Evolutionary conservation across 2,329 filamentous ascomycete genomes (phyloP).

Genomic region (Thyridium curvatum): DNA sequence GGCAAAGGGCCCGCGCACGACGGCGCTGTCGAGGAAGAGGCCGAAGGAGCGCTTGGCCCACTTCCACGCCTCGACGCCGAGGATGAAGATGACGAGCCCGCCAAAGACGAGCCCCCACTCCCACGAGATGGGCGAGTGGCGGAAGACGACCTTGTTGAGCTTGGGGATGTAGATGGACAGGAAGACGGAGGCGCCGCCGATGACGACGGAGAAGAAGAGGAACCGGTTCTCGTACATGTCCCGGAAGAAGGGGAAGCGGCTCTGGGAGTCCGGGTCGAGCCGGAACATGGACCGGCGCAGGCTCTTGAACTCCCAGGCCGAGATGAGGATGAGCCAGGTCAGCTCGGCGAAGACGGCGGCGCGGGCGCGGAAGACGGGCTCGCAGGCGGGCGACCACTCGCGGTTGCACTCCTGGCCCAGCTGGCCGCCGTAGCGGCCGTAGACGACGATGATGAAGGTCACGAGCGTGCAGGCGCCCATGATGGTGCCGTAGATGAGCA

Average conservation of each 20-base stretch:
- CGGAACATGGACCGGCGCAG: constrained; percentile 66
- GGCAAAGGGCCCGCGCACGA: constrained; percentile 42
- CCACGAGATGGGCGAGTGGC: constrained; percentile 66
- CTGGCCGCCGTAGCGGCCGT: constrained; percentile 46
- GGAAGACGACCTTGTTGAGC: constrained; percentile 65
- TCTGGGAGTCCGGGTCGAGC: constrained; percentile 48
- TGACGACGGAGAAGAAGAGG: constrained; percentile 59
- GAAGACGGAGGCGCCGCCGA: constrained; percentile 57
- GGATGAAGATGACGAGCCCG: constrained; percentile 57
- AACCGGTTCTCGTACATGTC: constrained; percentile 67
- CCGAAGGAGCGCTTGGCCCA: constrained; percentile 52
- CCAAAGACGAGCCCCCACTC: constrained; percentile 67
- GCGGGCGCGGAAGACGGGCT: constrained; percentile 60
- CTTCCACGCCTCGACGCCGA: constrained; percentile 68
- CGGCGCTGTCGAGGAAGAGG: constrained; percentile 45
- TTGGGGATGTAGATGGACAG: constrained; percentile 67
- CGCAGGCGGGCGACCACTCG: constrained; percentile 46
- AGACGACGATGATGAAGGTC: constrained; percentile 61
- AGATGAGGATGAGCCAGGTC: constrained; percentile 67
- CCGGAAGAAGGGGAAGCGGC: constrained; percentile 46
- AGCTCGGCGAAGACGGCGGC: constrained; percentile 68
- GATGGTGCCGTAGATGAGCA: constrained; percentile 71
- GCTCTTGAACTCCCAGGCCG: constrained; percentile 74
- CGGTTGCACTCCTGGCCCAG: constrained; percentile 61
- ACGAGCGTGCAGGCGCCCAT: constrained; percentile 64